Evolutionary conservation across 306 rosid species (phyloP).

Genomic region (Cicer pinnatifidum): DNA sequence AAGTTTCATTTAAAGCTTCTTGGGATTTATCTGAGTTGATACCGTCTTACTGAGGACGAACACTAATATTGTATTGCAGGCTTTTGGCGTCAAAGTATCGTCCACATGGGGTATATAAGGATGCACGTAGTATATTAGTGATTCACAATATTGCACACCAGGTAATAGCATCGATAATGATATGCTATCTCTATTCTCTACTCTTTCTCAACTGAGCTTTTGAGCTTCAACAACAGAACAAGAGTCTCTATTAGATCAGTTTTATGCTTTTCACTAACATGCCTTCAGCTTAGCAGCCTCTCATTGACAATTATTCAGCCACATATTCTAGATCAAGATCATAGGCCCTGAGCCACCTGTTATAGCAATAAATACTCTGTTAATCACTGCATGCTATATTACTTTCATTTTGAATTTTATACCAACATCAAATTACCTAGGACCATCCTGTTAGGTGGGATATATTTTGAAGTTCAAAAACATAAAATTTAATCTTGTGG

Average conservation of each 20-base stretch:
- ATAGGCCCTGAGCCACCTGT: conserved; percentile 21
- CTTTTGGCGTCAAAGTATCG: conserved; percentile 87
- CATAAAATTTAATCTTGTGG: not conserved
- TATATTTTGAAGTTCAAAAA: conserved; percentile 21
- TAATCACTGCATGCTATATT: conserved; percentile 5
- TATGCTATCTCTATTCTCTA: conserved; percentile 7
- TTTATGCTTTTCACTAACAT: not conserved
- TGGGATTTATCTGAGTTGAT: conserved; percentile 34
- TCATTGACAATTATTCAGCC: conserved; percentile 18
- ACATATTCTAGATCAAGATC: conserved; percentile 17
- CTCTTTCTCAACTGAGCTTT: conserved; percentile 25
- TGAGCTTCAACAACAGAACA: conserved; percentile 24
- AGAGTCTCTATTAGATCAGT: conserved; percentile 10
- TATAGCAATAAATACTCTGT: not conserved
- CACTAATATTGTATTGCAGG: conserved; percentile 56
- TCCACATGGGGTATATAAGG: conserved; percentile 77
- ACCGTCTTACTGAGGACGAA: conserved; percentile 38
- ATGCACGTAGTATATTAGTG: conserved; percentile 81
- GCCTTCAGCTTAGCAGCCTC: conserved; percentile 28
- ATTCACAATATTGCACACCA: conserved; percentile 91
- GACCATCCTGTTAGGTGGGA: conserved; percentile 3
- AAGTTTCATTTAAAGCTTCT: conserved; percentile 29
- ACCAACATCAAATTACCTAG: not conserved
- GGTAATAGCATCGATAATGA: conserved; percentile 50
- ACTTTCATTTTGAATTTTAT: conserved; percentile 26